phyloP scores from a whole-genome alignment of 108 stramenopile genomes.

The Skeletonema menzelii region DNA sequence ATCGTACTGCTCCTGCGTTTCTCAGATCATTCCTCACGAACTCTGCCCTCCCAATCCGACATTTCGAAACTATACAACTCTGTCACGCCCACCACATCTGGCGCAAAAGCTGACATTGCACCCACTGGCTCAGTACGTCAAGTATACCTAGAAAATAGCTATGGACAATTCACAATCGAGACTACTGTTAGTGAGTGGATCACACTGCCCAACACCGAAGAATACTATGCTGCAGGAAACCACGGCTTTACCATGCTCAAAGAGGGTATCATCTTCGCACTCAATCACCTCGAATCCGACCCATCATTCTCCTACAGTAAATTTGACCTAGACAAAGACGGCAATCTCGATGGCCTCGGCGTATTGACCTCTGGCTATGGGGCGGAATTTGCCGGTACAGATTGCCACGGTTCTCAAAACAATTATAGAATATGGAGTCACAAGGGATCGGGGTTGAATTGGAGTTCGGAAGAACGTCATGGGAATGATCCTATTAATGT shows the following conservation, averaged over 20 bases:
- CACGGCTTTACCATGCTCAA: slow-evolving; percentile 30
- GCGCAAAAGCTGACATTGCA: neutral
- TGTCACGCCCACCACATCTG: neutral
- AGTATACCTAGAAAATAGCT: slow-evolving; percentile 27
- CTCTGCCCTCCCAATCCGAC: slow-evolving; percentile 44
- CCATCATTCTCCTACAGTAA: slow-evolving; percentile 9
- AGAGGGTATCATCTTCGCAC: slow-evolving; percentile 33
- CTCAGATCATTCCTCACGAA: slow-evolving; percentile 40
- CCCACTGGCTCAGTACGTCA: slow-evolving; percentile 52
- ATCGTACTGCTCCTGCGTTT: slow-evolving; percentile 58
- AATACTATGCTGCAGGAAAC: slow-evolving; percentile 53
- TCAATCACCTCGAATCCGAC: slow-evolving; percentile 3
- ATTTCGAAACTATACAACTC: slow-evolving; percentile 54
- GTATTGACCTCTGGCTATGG: slow-evolving; percentile 76
- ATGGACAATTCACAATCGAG: slow-evolving; percentile 31
- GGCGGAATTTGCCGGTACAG: slow-evolving; percentile 60
- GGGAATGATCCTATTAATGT: slow-evolving; percentile 24
- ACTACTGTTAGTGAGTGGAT: slow-evolving; percentile 55
- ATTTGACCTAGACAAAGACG: slow-evolving; percentile 35
- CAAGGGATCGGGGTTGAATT: slow-evolving; percentile 41
- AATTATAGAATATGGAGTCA: slow-evolving; percentile 50
- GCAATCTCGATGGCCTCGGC: slow-evolving; percentile 55
- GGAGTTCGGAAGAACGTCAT: slow-evolving; percentile 3
- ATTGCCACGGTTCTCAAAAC: slow-evolving; percentile 40
- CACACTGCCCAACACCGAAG: slow-evolving; percentile 43